Base-by-base conservation (phyloP, 2,329 filamentous ascomycete genomes). In the Hirsutella thompsonii region DNA sequence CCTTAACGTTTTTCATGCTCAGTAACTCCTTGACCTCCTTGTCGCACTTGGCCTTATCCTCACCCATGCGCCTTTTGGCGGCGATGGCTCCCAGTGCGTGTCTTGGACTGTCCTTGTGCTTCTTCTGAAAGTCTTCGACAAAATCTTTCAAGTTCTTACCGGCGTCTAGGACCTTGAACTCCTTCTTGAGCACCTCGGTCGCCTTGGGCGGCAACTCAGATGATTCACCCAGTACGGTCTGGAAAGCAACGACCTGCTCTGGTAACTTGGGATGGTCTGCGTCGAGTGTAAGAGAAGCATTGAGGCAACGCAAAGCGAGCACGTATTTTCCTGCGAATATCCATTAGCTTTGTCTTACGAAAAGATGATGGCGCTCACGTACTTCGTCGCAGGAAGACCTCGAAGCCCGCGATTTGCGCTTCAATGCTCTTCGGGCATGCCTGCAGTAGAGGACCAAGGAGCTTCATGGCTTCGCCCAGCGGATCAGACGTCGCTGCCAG, bases 351-450 rank as follows among this genome's bases (percentile, higher is more conserved):
- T 30, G 8, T 16, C 2, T 10, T 11, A 19, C 9, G 13, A 16
- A 13, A n/a, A 4, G 21, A 4, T 16, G 23, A 16, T 4, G 10
- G n/a, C 10, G 21, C 2, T 14, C 20, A 66, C 80, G 70, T 76
- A 94, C 88, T 79, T 67, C 82, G 74, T 55, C 88, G 74, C 44
- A 93, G 70, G 57, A 86, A 89, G 16, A 98, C 82, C 64, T 96
- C 89, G 52, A 95, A 96, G 5, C 88, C 92, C 40, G 81, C 76
- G 48, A 81, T 72, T 62, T 98, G 92, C 19, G 76, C 84, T 46
- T 92, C 79, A 37, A 94, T 75, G 56, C 79, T 84, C 65, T 83
- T 77, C 2, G 88, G 81, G 54, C 80, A 89, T 54, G 81, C 82
- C 58, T 94, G 82, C 44, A 98, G 70, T 51, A 98, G 67, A 3